Base-by-base conservation (phyloP, 805 yeast species). In the Candida coleopterorum region DNA sequence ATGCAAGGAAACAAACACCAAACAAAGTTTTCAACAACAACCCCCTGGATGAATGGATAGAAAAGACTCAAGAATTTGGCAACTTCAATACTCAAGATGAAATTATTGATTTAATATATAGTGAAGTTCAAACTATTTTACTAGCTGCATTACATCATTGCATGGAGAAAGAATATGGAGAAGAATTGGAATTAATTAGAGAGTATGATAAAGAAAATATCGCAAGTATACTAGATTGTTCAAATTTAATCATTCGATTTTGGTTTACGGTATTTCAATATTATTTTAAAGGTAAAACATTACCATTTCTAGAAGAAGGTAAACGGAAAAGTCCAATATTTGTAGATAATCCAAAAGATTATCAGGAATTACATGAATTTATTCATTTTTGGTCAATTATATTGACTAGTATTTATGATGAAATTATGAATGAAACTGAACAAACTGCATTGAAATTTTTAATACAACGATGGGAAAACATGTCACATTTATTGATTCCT, bases 201-300 rank as follows among this genome's bases (percentile, higher is more conserved):
- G 78, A 70, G 1, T 81, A 77, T 49, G 56, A 70, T 16, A 58
- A 62, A 9, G 44, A 55, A 11, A 24, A 48, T 2, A 43, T 74
- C 2, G 27, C 25, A 0, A 55, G 60, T 7, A 45, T 82, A n/a
- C 34, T 28, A 2, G 77, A 71, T 38, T 68, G 77, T 16, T 55
- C 72, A 2, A 45, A 55, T 1, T 54, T 61, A 4, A 50, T 84
- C 10, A 56, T 58, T 6, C 52, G 72, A 44, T 75, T 64, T 47
- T 70, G 79, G 72, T 50, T 75, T 1, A 68, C 87, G 1, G 81
- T 76, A 1, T 84, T 84, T 49, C 53, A 70, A 4, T 74, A 63
- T 2, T 73, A 69, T 39, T 74, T 81, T 39, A 42, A 48, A 12
- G 25, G 7, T 22, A 43, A 22, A 33, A 31, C 31, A 5, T 38